Conservation (phyloP, 495 filamentous ascomycete genomes). For the Penicillium paradoxum region DNA sequence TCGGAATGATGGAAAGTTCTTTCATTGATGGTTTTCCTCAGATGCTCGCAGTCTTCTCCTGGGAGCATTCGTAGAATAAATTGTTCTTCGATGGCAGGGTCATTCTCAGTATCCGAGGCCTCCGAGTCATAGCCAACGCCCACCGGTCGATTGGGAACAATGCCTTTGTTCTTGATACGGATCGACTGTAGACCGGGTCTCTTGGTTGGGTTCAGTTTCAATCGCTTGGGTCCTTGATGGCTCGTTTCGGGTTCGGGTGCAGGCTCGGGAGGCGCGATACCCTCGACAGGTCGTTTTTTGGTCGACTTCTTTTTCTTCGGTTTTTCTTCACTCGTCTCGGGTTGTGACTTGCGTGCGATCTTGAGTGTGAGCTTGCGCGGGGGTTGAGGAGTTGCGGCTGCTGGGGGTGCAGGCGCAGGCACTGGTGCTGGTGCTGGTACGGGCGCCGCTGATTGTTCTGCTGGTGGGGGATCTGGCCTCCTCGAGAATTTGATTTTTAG, state of each 20-base stretch:
- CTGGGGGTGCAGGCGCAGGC: conserved; percentile 25
- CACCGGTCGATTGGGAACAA: conserved; percentile 55
- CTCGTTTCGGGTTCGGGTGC: conserved; percentile 22
- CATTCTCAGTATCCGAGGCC: conserved; percentile 79
- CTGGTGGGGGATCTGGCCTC: conserved; percentile 29
- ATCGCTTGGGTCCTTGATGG: conserved; percentile 36
- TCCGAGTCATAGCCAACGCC: conserved; percentile 98
- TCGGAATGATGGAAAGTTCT: conserved; percentile 64
- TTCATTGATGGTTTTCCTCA: conserved; percentile 65
- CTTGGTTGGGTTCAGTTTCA: conserved; percentile 43
- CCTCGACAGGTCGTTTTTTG: conserved; percentile 41
- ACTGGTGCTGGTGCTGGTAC: conserved; percentile 22
- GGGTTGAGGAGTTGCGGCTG: conserved; percentile 30
- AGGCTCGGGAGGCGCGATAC: conserved; percentile 7
- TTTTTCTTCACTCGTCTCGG: conserved; percentile 27
- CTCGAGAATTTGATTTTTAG: conserved; percentile 51
- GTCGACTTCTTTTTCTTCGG: conserved; percentile 46
- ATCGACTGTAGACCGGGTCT: conserved; percentile 43
- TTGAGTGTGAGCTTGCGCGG: conserved; percentile 51
- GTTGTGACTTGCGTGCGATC: conserved; percentile 36
- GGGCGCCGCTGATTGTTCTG: conserved; percentile 26
- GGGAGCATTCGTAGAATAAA: conserved; percentile 86
- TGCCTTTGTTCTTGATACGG: conserved; percentile 55
- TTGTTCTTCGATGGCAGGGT: conserved; percentile 82
- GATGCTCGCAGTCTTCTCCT: conserved; percentile 76